Conservation (phyloP, 192 early-diverging fungal species). For the Coemansia sp. region DNA sequence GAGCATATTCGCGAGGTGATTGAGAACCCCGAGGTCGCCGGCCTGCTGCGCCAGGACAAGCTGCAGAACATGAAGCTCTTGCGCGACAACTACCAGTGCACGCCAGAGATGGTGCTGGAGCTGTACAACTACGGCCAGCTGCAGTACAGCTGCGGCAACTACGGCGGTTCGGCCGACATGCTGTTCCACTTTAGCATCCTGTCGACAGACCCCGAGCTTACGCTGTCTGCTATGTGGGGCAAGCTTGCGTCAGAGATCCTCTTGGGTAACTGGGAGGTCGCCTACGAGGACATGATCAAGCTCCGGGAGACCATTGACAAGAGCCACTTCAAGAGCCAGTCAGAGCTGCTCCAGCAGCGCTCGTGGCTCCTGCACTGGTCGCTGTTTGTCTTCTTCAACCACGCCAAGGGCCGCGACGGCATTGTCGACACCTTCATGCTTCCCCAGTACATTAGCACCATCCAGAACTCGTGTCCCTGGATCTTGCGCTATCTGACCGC, state of each 20-base stretch:
- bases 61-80: slow-evolving; percentile 86
- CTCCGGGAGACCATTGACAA: slow-evolving; percentile 88
- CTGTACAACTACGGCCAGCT: slow-evolving; percentile 88
- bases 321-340: slow-evolving; percentile 67
- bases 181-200: slow-evolving; percentile 93
- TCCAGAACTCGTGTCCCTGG: slow-evolving; percentile 96
- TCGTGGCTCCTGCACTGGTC: slow-evolving; percentile 96
- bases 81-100: slow-evolving; percentile 87
- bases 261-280: slow-evolving; percentile 90
- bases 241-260: slow-evolving; percentile 96
- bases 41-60: slow-evolving; percentile 91
- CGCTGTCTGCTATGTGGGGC: slow-evolving; percentile 90
- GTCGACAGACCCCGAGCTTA: slow-evolving; percentile 84
- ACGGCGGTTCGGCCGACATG: slow-evolving; percentile 88
- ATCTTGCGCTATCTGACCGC: slow-evolving; percentile 93
- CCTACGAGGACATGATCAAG: slow-evolving; percentile 84
- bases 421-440: slow-evolving; percentile 91
- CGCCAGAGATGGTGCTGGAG: slow-evolving; percentile 80
- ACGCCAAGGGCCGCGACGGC: slow-evolving; percentile 92
- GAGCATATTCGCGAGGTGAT: slow-evolving; percentile 85
- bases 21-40: slow-evolving; percentile 86
- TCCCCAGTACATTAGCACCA: slow-evolving; percentile 93
- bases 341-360: slow-evolving; percentile 91
- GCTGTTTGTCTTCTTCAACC: slow-evolving; percentile 98
- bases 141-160: slow-evolving; percentile 92